Percentiles rank a stretch among this genome's conserved stretches.
Evolutionary conservation across 805 yeast species (phyloP).

Genomic region (Lipomyces kockii): DNA sequence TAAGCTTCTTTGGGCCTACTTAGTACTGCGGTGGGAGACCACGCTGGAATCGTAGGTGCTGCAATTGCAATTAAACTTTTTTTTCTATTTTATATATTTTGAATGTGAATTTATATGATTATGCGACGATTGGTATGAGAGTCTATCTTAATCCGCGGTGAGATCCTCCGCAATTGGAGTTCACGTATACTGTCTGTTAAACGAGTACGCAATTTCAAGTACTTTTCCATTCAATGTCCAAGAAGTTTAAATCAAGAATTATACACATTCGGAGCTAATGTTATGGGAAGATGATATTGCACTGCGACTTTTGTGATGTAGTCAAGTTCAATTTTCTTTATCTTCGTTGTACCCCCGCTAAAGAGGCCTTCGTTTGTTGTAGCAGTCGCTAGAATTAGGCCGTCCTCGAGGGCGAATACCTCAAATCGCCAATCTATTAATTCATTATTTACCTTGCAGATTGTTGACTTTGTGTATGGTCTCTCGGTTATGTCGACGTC

Average conservation of each 20-base stretch:
- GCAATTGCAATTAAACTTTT: not conserved
- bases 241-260: constrained; percentile 18
- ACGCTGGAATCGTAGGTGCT: constrained; percentile 3
- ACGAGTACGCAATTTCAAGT: not conserved
- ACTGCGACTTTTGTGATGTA: constrained; percentile 5
- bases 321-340: constrained; percentile 1
- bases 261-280: not conserved
- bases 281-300: constrained; percentile 9
- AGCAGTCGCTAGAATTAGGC: constrained; percentile 26
- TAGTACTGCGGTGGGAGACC: constrained; percentile 4
- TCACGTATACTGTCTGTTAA: not conserved
- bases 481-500: constrained; percentile 2
- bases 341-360: not conserved
- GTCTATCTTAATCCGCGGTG: not conserved
- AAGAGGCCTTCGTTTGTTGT: constrained; percentile 16
- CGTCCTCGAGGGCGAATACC: constrained; percentile 12
- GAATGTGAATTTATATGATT: not conserved
- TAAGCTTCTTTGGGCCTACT: constrained; percentile 3
- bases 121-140: not conserved
- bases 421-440: constrained; percentile 31
- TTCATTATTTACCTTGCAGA: constrained; percentile 3
- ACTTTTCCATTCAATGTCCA: not conserved
- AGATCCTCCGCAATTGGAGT: not conserved
- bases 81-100: not conserved
- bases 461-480: constrained; percentile 9